phyloP scores from a whole-genome alignment of 441 rosid genomes.

The Capsella rubella region DNA sequence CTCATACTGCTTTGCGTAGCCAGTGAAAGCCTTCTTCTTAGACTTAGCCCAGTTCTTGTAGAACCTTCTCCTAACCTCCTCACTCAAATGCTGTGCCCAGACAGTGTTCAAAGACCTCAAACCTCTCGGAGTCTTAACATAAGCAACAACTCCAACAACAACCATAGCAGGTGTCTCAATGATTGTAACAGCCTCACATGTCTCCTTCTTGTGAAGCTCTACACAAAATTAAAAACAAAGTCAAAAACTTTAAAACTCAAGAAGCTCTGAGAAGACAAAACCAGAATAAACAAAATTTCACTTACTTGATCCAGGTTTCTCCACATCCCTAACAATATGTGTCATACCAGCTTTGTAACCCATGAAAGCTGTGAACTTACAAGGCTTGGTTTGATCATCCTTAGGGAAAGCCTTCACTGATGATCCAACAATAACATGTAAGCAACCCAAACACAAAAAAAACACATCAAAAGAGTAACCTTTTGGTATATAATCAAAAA shows the following conservation, averaged over 20 bases:
- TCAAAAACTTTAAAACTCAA: neutral
- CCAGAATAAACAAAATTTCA: neutral
- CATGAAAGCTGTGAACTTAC: constrained; percentile 86
- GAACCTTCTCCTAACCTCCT: constrained; percentile 85
- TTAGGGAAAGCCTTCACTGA: constrained; percentile 95
- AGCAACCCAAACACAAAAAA: neutral
- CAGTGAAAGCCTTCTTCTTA: constrained; percentile 88
- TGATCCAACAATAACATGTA: neutral
- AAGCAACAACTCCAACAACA: constrained; percentile 87
- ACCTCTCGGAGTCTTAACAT: constrained; percentile 83
- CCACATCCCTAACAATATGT: constrained; percentile 91
- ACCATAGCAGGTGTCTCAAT: constrained; percentile 92
- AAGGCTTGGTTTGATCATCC: constrained; percentile 80
- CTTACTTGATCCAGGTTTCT: constrained; percentile 97
- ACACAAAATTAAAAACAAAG: neutral
- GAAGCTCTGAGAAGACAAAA: neutral
- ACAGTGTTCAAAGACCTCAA: constrained; percentile 81
- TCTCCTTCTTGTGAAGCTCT: constrained; percentile 98
- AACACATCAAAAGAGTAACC: neutral
- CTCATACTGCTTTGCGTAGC: constrained; percentile 69
- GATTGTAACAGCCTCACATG: constrained; percentile 90
- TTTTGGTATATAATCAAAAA: neutral
- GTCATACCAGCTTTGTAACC: constrained; percentile 99
- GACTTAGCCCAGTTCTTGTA: constrained; percentile 96
- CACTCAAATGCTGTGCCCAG: constrained; percentile 96